phyloP scores from a whole-genome alignment of 106 monocot genomes.

The Dendrobium nobile region DNA sequence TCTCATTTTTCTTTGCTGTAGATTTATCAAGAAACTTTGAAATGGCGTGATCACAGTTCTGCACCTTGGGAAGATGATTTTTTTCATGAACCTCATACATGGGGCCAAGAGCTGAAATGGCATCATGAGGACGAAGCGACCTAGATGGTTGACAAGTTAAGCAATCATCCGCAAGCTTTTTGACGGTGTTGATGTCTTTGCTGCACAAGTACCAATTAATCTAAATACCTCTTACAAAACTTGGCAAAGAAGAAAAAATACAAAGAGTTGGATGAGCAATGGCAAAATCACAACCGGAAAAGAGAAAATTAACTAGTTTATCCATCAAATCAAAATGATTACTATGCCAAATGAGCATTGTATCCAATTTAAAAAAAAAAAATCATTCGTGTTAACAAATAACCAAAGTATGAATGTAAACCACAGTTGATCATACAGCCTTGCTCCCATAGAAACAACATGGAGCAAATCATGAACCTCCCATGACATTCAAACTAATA shows the following conservation, averaged over 20 bases:
- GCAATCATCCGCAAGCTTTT: constrained; percentile 89
- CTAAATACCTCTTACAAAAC: not conserved
- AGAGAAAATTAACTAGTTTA: not conserved
- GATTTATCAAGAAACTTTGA: constrained; percentile 55
- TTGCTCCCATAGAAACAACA: not conserved
- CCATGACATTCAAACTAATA: not conserved
- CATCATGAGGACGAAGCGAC: constrained; percentile 75
- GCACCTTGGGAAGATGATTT: constrained; percentile 62
- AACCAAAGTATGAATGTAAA: not conserved
- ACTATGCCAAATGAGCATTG: not conserved
- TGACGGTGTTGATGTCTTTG: constrained; percentile 86
- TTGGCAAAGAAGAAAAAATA: not conserved
- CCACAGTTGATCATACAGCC: not conserved
- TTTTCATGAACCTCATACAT: constrained; percentile 94
- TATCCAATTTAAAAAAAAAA: not conserved
- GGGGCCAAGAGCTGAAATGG: constrained; percentile 87
- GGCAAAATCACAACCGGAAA: not conserved
- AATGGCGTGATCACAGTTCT: constrained; percentile 39
- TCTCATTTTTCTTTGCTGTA: constrained; percentile 66
- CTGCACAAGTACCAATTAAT: constrained; percentile 31
- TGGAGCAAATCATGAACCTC: not conserved
- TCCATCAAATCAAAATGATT: not conserved
- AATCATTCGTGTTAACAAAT: not conserved
- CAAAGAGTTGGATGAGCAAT: not conserved
- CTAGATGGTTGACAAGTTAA: constrained; percentile 50